A percentile compares a stretch with the other conserved stretches of the same genome.
These are phyloP conservation scores for Cryptosporidium ubiquitum DNA, from an alignment of 169 alveolate species.

Conservation along the genomic window DNA sequence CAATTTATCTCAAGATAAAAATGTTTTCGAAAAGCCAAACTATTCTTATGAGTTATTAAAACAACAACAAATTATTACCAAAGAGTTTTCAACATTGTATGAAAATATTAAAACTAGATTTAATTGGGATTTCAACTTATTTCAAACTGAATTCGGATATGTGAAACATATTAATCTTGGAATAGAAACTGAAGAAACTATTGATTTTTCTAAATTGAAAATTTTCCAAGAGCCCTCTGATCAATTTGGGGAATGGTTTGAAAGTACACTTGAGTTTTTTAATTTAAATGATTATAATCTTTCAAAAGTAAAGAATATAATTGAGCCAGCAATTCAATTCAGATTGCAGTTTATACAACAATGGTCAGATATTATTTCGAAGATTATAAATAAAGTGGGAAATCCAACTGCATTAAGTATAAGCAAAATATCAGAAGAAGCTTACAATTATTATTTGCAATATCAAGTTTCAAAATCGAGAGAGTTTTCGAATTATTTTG, in stretches of 20 bases:
- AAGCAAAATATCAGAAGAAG: constrained; percentile 35
- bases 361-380: constrained; percentile 34
- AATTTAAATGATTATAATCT: background rate
- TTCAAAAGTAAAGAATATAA: background rate
- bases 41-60: constrained; percentile 2
- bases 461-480: constrained; percentile 7
- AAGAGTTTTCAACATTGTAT: constrained; percentile 15
- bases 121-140: constrained; percentile 43
- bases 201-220: constrained; percentile 16
- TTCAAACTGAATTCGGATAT: constrained; percentile 51
- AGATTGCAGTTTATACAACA: constrained; percentile 59
- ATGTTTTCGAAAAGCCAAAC: background rate
- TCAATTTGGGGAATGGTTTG: constrained; percentile 52
- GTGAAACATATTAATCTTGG: constrained; percentile 8
- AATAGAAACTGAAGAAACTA: constrained; percentile 4
- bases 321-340: constrained; percentile 26
- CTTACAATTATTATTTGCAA: background rate
- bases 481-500: constrained; percentile 29
- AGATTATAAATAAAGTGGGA: constrained; percentile 12
- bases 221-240: background rate
- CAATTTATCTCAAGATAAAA: background rate
- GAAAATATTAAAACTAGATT: constrained; percentile 25
- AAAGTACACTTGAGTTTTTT: constrained; percentile 19
- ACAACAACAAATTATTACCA: constrained; percentile 2
- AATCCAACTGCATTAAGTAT: constrained; percentile 56